These are phyloP conservation scores for Cephaloascus fragrans DNA, from an alignment of 805 yeast species.

Conservation along the genomic window DNA sequence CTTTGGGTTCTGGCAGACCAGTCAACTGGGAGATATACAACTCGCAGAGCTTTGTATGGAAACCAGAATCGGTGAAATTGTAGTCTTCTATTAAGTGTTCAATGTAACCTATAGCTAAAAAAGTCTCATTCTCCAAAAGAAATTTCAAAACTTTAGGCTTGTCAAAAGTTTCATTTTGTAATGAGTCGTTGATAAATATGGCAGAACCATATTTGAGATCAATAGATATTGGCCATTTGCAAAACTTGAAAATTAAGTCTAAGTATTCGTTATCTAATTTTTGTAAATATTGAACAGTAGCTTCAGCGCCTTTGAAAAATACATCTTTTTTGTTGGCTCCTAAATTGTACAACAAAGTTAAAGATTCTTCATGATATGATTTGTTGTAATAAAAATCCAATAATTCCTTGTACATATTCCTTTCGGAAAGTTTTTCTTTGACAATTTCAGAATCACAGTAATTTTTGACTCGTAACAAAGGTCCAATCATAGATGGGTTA, in stretches of 20 bases:
- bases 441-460: slow-evolving; percentile 62
- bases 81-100: slow-evolving; percentile 36
- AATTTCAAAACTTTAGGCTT: slow-evolving; percentile 42
- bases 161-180: slow-evolving; percentile 50
- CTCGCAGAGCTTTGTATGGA: slow-evolving; percentile 24
- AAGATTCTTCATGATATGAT: slow-evolving; percentile 53
- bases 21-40: slow-evolving; percentile 18
- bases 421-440: slow-evolving; percentile 35
- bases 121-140: slow-evolving; percentile 20
- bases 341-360: slow-evolving; percentile 39
- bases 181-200: slow-evolving; percentile 59
- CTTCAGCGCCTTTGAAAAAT: slow-evolving; percentile 23
- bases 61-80: slow-evolving; percentile 27
- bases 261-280: slow-evolving; percentile 39
- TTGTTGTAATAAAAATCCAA: slow-evolving; percentile 70
- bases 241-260: slow-evolving; percentile 46
- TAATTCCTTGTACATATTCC: slow-evolving; percentile 52
- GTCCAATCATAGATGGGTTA: slow-evolving; percentile 68
- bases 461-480: slow-evolving; percentile 70
- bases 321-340: background rate
- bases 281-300: slow-evolving; percentile 48
- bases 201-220: slow-evolving; percentile 25
- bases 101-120: slow-evolving; percentile 32
- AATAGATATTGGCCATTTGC: slow-evolving; percentile 38
- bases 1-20: background rate